Conservation (phyloP, 176 grass and related monocot genomes). For the Cocos nucifera region DNA sequence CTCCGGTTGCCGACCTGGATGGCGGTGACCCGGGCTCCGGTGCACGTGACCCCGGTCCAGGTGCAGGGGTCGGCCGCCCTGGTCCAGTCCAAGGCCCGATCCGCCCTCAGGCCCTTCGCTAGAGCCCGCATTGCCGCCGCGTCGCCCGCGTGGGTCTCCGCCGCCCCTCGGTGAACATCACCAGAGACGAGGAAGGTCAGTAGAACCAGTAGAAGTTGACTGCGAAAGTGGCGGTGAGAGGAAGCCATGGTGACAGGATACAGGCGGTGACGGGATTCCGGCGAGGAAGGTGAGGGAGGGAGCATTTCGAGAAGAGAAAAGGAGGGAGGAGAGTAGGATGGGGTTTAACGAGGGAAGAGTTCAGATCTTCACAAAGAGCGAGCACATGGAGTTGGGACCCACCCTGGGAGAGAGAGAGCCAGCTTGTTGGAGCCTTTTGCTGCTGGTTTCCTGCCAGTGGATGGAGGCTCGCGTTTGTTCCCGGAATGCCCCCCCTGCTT, state of each 20-base stretch:
- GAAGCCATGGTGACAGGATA: no score
- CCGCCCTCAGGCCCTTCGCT: constrained; percentile 26
- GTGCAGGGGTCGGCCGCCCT: constrained; percentile 37
- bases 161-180: background rate
- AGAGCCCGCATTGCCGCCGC: constrained; percentile 44
- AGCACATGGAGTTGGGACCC: no score
- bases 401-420: no score
- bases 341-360: background rate
- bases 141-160: constrained; percentile 22
- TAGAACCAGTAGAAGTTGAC: background rate
- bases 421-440: no score
- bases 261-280: no score
- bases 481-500: no score
- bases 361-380: background rate
- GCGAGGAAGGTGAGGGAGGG: no score
- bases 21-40: constrained; percentile 31
- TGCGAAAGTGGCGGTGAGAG: no score
- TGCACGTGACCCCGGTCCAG: constrained; percentile 41
- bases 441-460: no score
- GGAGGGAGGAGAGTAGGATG: background rate
- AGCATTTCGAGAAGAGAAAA: no score
- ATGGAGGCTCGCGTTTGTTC: no score
- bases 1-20: constrained; percentile 32
- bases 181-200: background rate
- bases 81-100: constrained; percentile 32